Evolutionary conservation across 2,329 filamentous ascomycete species (phyloP).

Genomic region (Sclerotinia subarctica): DNA sequence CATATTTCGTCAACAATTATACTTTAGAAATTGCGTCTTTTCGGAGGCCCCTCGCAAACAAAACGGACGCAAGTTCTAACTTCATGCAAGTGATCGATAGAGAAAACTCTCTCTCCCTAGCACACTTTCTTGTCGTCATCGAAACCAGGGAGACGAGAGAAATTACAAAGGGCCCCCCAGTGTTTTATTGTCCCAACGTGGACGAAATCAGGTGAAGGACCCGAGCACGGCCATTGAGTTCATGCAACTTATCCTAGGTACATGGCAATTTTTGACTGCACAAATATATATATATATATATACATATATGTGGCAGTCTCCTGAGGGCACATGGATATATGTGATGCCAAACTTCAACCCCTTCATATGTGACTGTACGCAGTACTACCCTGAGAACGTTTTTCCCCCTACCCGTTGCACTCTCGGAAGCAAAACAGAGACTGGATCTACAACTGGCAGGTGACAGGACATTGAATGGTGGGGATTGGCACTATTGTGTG

Average conservation of each 20-base stretch:
- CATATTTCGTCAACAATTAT: slow-evolving; percentile 12
- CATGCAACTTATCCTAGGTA: slow-evolving; percentile 18
- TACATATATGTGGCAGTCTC: background rate
- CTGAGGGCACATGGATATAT: background rate
- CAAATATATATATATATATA: background rate
- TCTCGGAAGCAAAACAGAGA: background rate
- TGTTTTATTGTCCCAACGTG: background rate
- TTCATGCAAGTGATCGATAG: slow-evolving; percentile 20
- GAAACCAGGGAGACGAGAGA: slow-evolving; percentile 2
- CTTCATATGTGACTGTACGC: background rate
- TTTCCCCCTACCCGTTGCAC: background rate
- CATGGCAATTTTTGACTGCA: background rate
- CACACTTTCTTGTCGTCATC: background rate
- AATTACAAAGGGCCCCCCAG: background rate
- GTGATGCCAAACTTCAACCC: background rate
- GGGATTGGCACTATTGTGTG: slow-evolving; percentile 11
- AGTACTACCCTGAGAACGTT: background rate
- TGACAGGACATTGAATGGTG: background rate
- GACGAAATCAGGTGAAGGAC: slow-evolving; percentile 11
- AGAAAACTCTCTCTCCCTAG: slow-evolving; percentile 4
- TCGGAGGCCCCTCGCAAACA: background rate
- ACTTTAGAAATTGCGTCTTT: slow-evolving; percentile 16
- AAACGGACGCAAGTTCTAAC: slow-evolving; percentile 8
- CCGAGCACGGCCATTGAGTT: slow-evolving; percentile 18
- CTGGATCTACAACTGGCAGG: slow-evolving; percentile 5